Evolutionary conservation across 495 filamentous ascomycete genomes (phyloP), one percentile per base, ranked within the genome.

Genomic region (Podospora fimiseda): DNA sequence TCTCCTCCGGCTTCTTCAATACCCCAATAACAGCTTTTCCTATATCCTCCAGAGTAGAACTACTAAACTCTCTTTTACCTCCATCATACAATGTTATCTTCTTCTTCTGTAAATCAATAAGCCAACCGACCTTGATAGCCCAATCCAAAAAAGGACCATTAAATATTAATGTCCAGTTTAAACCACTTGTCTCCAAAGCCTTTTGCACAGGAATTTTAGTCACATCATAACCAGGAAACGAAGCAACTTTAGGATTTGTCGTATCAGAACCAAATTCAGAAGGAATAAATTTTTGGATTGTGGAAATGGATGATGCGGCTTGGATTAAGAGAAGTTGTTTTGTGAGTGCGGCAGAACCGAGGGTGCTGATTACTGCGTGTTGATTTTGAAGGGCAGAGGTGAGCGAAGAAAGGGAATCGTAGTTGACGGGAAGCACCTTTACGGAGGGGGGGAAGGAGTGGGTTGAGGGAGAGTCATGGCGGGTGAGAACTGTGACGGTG

Each of bases 301-400:
- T 86, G 63, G 63, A 82, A 79, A 16, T 79, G 71, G 75, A 65
- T n/a, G n/a, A n/a, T 14, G 81, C 72, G 5, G 83, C 84, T 33
- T 86, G 77, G 23, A 87, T 72, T 16, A 84, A 63, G 5, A 64
- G 60, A 1, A 65, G 60, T 52, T 84, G 78, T 14, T 61, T 64
- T 0, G 63, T 42, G 18, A 79, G 24, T 0, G 59, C 64, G 2
- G 48, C 51, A 9, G 58, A 46, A 1, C 59, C 63, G 23, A 85
- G 58, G 8, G 75, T 55, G 30, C 74, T 78, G 36, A 85, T 64
- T 11, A 81, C 65, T 3, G 78, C 74, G 59, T 84, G 80, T 56
- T 80, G 73, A 20, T 73, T 77, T 13, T 60, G 37, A 23, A 84
- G 64, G 9, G 74, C 77, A 1, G 55, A 37, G 8, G 69, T 67